Evolutionary conservation across 768 basidiomycete species (phyloP).

Genomic region (Suillus variegatus): DNA sequence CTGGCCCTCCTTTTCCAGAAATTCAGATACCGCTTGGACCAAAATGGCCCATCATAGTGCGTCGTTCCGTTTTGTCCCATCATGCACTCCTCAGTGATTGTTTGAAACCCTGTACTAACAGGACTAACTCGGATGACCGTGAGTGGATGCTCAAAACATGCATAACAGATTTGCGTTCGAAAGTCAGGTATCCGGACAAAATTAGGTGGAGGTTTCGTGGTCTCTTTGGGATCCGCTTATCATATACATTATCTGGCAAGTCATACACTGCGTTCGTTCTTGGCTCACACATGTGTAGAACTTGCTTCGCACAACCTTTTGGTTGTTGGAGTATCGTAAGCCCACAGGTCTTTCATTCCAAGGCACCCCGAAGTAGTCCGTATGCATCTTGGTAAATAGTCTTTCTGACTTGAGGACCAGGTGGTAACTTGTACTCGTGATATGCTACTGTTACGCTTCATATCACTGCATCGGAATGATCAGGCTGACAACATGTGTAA

Average conservation of each 20-base stretch:
- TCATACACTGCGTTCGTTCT: not conserved
- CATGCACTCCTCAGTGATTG: not conserved
- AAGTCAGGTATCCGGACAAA: constrained; percentile 8
- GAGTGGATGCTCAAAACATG: constrained; percentile 7
- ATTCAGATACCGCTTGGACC: constrained; percentile 12
- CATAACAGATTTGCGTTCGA: not conserved
- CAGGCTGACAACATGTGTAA: constrained; percentile 11
- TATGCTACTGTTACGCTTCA: not conserved
- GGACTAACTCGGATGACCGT: constrained; percentile 3
- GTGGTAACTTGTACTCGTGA: not conserved
- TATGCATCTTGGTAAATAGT: constrained; percentile 12
- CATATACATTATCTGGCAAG: constrained; percentile 6
- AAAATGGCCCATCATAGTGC: constrained; percentile 9
- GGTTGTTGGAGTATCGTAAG: constrained; percentile 6
- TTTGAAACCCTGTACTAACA: not conserved
- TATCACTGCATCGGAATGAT: constrained; percentile 11
- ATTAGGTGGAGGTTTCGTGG: not conserved
- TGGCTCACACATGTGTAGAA: not conserved
- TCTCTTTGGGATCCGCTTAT: not conserved
- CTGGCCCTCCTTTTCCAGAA: too few relatives aligned
- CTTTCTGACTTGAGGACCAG: not conserved
- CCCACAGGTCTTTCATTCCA: constrained; percentile 4
- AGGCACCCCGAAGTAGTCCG: not conserved
- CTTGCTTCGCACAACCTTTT: constrained; percentile 11
- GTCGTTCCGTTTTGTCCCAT: not conserved